These are phyloP conservation scores for Nakazawaea peltata DNA, from an alignment of 805 yeast species.

Conservation along the genomic window DNA sequence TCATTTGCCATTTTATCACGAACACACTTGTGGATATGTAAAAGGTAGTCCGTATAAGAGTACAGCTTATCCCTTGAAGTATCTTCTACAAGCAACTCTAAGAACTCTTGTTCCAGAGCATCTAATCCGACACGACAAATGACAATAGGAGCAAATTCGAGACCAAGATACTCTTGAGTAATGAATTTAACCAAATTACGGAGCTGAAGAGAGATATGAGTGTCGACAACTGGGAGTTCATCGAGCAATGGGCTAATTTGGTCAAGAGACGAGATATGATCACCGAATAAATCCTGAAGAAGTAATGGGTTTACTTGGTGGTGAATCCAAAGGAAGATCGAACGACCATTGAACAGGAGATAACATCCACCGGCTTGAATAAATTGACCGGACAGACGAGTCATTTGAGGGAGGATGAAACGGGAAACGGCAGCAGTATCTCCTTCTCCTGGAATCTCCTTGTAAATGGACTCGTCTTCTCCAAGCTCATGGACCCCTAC, in stretches of 20 bases:
- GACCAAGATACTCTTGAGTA: constrained; percentile 28
- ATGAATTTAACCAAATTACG: constrained; percentile 54
- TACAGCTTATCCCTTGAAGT: constrained; percentile 41
- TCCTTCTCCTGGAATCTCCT: constrained; percentile 29
- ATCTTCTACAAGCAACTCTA: constrained; percentile 69
- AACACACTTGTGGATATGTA: constrained; percentile 58
- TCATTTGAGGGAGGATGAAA: constrained; percentile 42
- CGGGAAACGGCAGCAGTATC: too few species aligned
- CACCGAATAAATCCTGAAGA: constrained; percentile 69
- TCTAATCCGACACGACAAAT: constrained; percentile 61
- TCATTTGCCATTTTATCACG: constrained; percentile 44
- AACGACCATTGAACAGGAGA: constrained; percentile 61
- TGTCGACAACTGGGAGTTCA: constrained; percentile 62
- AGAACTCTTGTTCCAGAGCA: constrained; percentile 47
- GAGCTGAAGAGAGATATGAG: constrained; percentile 62
- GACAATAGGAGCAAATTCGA: constrained; percentile 40
- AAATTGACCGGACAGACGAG: constrained; percentile 32
- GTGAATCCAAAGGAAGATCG: constrained; percentile 59
- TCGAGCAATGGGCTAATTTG: constrained; percentile 41
- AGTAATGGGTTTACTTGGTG: constrained; percentile 59
- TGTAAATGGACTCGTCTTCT: constrained; percentile 44
- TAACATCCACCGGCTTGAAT: constrained; percentile 68
- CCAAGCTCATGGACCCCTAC: constrained; percentile 65
- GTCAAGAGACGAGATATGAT: constrained; percentile 31
- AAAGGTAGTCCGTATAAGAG: constrained; percentile 60